phyloP scores from a whole-genome alignment of 306 rosid species.

The Quercus glauca region DNA sequence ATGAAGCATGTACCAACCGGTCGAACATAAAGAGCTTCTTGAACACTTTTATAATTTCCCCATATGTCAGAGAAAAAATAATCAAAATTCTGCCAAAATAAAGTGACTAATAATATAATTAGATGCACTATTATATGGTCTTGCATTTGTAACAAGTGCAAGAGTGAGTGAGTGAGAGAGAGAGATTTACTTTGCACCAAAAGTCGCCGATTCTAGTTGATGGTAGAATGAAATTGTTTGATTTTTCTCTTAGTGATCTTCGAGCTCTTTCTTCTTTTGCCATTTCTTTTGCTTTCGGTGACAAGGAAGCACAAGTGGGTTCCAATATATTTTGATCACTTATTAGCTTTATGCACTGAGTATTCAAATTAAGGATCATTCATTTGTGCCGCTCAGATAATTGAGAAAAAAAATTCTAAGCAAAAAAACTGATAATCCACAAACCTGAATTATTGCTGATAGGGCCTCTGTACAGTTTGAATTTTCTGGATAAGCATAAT shows the following conservation, averaged over 20 bases:
- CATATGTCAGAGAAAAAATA: conserved; percentile 11
- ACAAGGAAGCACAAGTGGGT: conserved; percentile 19
- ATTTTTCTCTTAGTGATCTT: conserved; percentile 17
- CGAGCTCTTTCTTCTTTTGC: conserved; percentile 5
- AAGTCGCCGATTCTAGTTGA: neutral
- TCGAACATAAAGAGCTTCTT: conserved; percentile 21
- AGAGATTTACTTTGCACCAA: conserved; percentile 4
- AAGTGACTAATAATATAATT: neutral
- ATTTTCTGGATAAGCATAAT: conserved; percentile 12
- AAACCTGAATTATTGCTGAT: conserved; percentile 1
- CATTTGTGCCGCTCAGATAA: neutral
- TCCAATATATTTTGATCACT: conserved; percentile 3
- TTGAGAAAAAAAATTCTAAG: neutral
- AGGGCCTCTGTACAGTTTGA: conserved; percentile 4
- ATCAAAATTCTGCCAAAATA: conserved; percentile 14
- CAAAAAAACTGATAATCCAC: neutral
- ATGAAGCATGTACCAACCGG: neutral
- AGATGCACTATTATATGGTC: neutral
- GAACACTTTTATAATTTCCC: conserved; percentile 16
- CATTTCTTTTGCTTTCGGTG: conserved; percentile 17
- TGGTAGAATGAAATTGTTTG: neutral
- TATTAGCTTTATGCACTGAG: conserved; percentile 19
- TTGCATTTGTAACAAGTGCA: neutral
- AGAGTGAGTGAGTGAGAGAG: neutral
- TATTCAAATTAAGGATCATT: neutral